These are phyloP conservation scores for Apiospora sp. DNA, from an alignment of 2,329 filamentous ascomycete genomes.

Conservation along the genomic window DNA sequence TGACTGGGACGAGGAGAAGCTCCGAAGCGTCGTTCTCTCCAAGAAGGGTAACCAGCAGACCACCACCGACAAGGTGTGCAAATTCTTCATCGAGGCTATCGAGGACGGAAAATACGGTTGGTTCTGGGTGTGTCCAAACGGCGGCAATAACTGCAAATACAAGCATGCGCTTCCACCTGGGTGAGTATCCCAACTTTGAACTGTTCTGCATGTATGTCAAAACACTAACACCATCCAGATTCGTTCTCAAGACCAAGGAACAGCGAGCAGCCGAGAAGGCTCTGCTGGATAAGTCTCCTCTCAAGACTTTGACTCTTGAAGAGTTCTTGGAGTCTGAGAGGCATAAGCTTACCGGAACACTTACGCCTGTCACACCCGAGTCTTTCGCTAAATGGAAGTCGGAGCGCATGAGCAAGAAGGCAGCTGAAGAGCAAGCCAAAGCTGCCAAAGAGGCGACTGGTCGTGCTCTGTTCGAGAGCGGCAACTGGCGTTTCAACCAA, in stretches of 20 bases:
- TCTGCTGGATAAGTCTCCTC: constrained; percentile 90
- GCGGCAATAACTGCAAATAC: constrained; percentile 98
- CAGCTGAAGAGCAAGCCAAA: constrained; percentile 88
- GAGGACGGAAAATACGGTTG: constrained; percentile 99
- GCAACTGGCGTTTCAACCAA: constrained; percentile 81
- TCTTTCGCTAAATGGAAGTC: constrained; percentile 97
- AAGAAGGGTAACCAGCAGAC: constrained; percentile 98
- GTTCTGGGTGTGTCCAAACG: constrained; percentile 99
- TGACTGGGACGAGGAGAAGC: constrained; percentile 97
- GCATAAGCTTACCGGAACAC: constrained; percentile 88
- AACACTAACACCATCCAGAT: constrained; percentile 61
- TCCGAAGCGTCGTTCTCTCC: constrained; percentile 87
- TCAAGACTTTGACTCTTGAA: constrained; percentile 93
- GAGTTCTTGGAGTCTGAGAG: constrained; percentile 97
- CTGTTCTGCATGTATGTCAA: neutral
- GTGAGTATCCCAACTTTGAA: constrained; percentile 61
- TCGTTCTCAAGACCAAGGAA: constrained; percentile 97
- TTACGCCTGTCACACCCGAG: constrained; percentile 94
- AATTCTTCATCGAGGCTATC: constrained; percentile 95
- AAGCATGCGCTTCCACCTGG: constrained; percentile 93
- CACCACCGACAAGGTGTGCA: constrained; percentile 98
- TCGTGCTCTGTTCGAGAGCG: constrained; percentile 93
- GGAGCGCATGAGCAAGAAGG: constrained; percentile 93
- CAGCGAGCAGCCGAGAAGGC: constrained; percentile 96
- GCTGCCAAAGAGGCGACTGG: constrained; percentile 96